A percentile compares a stretch with the other conserved stretches of the same genome.
phyloP scores from a whole-genome alignment of 495 filamentous ascomycete genomes.

The Lepidopterella palustris region DNA sequence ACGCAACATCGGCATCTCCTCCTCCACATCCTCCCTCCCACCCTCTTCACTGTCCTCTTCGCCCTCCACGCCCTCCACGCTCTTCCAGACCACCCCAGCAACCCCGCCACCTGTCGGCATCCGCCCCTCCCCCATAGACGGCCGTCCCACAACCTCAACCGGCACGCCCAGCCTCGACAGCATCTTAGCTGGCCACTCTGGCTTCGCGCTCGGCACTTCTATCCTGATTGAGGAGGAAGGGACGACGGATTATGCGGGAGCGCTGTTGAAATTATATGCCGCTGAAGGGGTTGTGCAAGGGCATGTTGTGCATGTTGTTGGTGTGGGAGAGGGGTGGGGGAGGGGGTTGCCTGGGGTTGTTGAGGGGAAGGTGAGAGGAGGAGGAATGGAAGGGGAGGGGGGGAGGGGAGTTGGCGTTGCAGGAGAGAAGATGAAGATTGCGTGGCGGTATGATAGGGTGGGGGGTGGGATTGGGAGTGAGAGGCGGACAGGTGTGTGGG shows the following conservation, averaged over 20 bases:
- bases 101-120: too few relatives aligned
- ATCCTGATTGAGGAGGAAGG: constrained; percentile 86
- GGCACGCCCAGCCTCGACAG: constrained; percentile 78
- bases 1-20: constrained; percentile 46
- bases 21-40: not conserved
- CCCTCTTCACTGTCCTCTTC: too few relatives aligned
- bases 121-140: constrained; percentile 83
- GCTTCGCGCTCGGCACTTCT: constrained; percentile 72
- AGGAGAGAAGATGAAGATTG: constrained; percentile 95
- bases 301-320: constrained; percentile 79
- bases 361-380: constrained; percentile 37
- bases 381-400: constrained; percentile 32
- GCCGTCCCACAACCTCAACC: constrained; percentile 83
- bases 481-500: constrained; percentile 47
- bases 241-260: constrained; percentile 87
- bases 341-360: constrained; percentile 70
- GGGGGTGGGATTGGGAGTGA: constrained; percentile 56
- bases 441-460: constrained; percentile 90
- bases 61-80: too few relatives aligned
- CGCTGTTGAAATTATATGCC: constrained; percentile 80
- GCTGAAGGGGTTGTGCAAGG: constrained; percentile 91
- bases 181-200: constrained; percentile 82
- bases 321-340: constrained; percentile 70
- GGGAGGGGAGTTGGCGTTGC: too few relatives aligned
- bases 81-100: too few relatives aligned